phyloP scores from a whole-genome alignment of 2,329 filamentous ascomycete species.

The Diaporthe batatas region DNA sequence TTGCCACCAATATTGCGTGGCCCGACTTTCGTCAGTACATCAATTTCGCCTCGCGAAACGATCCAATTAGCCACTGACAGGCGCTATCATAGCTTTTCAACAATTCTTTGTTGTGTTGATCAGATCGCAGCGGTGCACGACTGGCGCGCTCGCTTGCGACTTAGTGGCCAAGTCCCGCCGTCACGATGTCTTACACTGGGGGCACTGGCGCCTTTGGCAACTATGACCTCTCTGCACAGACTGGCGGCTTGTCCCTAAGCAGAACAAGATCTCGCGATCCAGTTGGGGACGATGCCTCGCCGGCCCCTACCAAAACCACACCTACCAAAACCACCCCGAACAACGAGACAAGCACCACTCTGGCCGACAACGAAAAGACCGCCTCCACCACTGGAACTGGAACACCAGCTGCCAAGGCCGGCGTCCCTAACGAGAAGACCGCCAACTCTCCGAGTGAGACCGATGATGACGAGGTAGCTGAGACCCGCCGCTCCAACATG shows the following conservation, averaged over 20 bases:
- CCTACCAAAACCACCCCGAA: constrained; percentile 41
- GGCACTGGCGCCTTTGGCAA: constrained; percentile 59
- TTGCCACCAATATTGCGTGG: background rate
- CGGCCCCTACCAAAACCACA: constrained; percentile 37
- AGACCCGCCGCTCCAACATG: constrained; percentile 64
- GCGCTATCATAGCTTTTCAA: background rate
- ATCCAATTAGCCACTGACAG: background rate
- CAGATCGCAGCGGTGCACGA: background rate
- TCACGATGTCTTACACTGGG: constrained; percentile 56
- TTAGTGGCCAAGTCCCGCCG: constrained; percentile 8
- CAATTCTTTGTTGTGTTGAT: background rate
- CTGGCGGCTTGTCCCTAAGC: constrained; percentile 54
- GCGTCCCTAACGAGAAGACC: constrained; percentile 40
- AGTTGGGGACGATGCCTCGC: constrained; percentile 40
- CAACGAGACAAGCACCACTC: constrained; percentile 39
- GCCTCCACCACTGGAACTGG: constrained; percentile 33
- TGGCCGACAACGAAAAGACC: constrained; percentile 47
- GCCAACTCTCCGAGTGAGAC: constrained; percentile 48
- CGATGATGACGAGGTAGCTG: constrained; percentile 56
- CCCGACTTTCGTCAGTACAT: background rate
- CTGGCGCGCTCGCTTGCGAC: background rate
- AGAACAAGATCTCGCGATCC: constrained; percentile 41
- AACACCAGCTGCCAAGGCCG: constrained; percentile 53
- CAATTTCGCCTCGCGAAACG: background rate
- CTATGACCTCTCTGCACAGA: constrained; percentile 63